phyloP scores from a whole-genome alignment of 352 stramenopile species.

The Paralagenidium karlingii region DNA sequence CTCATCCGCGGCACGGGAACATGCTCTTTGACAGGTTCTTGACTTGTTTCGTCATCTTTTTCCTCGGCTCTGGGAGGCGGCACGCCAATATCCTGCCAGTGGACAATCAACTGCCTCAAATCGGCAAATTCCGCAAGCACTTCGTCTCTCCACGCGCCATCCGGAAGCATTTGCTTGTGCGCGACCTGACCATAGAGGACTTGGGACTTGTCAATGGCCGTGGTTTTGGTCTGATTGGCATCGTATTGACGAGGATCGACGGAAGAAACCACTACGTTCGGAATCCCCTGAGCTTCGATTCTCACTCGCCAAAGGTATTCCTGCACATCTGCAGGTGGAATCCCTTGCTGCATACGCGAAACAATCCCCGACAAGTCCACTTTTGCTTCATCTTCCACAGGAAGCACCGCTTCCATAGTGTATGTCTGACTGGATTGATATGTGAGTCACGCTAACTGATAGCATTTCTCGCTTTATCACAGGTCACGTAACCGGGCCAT shows the following conservation, averaged over 20 bases:
- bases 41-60: slow-evolving; percentile 7
- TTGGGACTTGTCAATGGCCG: slow-evolving; percentile 5
- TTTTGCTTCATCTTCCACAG: slow-evolving; percentile 29
- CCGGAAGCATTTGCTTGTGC: slow-evolving; percentile 16
- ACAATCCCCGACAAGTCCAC: slow-evolving; percentile 50
- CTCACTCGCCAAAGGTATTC: slow-evolving; percentile 81
- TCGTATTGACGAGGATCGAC: slow-evolving; percentile 60
- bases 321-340: slow-evolving; percentile 59
- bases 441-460: no score
- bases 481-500: no score
- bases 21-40: no score
- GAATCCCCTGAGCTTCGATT: slow-evolving; percentile 62
- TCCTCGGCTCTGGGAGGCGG: slow-evolving; percentile 5
- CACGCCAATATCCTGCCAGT: slow-evolving; percentile 55
- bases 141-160: slow-evolving; percentile 31
- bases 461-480: no score
- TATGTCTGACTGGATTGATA: not conserved
- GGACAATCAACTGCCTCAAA: slow-evolving; percentile 50
- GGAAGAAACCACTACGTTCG: slow-evolving; percentile 55
- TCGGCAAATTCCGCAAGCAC: slow-evolving; percentile 71
- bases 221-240: slow-evolving; percentile 24
- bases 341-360: slow-evolving; percentile 39
- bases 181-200: not conserved
- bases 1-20: slow-evolving; percentile 70
- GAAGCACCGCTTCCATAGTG: slow-evolving; percentile 43